Percentiles rank a stretch among this genome's conserved stretches.
Conservation (phyloP, 495 filamentous ascomycete species). For the Tetracladium setigerum region DNA sequence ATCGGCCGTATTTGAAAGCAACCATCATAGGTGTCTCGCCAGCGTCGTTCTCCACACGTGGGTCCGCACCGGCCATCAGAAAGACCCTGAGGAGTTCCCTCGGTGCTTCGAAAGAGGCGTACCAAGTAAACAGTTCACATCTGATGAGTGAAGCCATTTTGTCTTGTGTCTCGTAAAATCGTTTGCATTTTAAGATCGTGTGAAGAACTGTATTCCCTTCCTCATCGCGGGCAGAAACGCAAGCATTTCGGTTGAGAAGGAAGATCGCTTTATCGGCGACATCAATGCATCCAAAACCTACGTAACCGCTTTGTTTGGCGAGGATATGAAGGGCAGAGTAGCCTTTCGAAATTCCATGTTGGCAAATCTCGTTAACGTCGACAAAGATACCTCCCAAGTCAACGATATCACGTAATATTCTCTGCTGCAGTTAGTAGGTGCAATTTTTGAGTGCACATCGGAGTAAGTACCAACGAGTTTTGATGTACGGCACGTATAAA, state of each 20-base stretch:
- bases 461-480: too few species aligned
- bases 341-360: too few species aligned
- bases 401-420: slow-evolving; percentile 2
- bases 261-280: slow-evolving; percentile 10
- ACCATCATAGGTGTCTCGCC: background rate
- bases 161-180: too few species aligned
- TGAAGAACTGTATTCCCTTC: slow-evolving; percentile 10
- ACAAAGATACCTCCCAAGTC: slow-evolving; percentile 1
- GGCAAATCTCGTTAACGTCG: background rate
- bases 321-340: background rate
- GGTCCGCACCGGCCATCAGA: slow-evolving; percentile 1
- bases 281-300: background rate
- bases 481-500: too few species aligned
- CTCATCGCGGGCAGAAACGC: slow-evolving; percentile 1
- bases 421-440: background rate
- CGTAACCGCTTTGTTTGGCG: slow-evolving; percentile 4
- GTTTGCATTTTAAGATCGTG: background rate
- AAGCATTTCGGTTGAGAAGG: slow-evolving; percentile 1
- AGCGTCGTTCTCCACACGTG: background rate
- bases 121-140: background rate
- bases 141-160: too few species aligned
- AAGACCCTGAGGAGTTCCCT: slow-evolving; percentile 1
- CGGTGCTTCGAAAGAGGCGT: background rate
- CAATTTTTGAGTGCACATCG: too few species aligned
- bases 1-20: background rate